Evolutionary conservation across 495 filamentous ascomycete species (phyloP), one percentile per base, ranked within the genome.

Genomic region (Penicillium cosmopolitanum): DNA sequence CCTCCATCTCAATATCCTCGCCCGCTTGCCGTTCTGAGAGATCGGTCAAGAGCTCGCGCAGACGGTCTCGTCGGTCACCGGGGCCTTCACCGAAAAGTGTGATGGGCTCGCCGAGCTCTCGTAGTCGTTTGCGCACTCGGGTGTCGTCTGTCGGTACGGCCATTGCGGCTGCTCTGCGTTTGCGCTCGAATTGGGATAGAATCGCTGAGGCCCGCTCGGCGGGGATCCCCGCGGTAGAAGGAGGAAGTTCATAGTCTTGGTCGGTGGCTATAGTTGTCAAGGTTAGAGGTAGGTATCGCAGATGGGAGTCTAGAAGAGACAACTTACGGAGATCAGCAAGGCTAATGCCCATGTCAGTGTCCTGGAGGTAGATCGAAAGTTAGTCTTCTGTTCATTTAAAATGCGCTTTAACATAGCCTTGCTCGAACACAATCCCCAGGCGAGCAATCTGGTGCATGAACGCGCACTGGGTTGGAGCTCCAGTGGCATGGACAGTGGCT

Each of bases 101-200:
- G 55, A 98, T 88, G 3, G 95, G 96, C 69, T 99, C 88, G 11
- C 89, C 90, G 36, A 97, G 80, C 64, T 93, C 88, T 64, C 96
- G 88, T 53, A 98, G 77, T 36, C 86, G 86, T 23, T 84, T 77
- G 40, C 92, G 89, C 36, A 99, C 93, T 61, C 89, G 86, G 28
- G 82, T 89, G 79, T 99, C 96, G 65, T 96, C 93, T 53, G 95
- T 99, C 5, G 95, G 95, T 4, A 99, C 96, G n/a, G 88, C 87
- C 65, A 97, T 92, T 12, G 89, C 88, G 10, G 93, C 93, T 6
- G 92, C 93, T 68, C 89, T 82, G 61, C 92, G 85, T 74, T 95
- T 96, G 15, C 94, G 88, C 57, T 91, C 87, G 71, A 98, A 94
- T 68, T 98, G 95, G 23, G 86, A 88, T 6, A 96, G 78, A 52